Evolutionary conservation across 78 protist genomes (phyloP).

Genomic region (Protostelium mycophagum): DNA sequence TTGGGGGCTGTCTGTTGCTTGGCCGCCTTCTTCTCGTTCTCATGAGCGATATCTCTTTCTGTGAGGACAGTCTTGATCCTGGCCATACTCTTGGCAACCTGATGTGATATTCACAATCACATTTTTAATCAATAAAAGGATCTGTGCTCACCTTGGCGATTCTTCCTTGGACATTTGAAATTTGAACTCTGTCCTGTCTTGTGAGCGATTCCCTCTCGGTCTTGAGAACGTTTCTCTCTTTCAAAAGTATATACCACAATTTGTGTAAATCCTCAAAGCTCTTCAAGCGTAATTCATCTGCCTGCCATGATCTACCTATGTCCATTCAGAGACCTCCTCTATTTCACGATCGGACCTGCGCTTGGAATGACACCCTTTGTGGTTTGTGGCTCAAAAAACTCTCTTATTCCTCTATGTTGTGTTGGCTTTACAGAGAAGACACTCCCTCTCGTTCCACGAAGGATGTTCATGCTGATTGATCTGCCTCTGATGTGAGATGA

Average conservation of each 20-base stretch:
- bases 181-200: neutral
- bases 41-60: neutral
- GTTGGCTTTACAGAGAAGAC: neutral
- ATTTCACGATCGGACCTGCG: slow-evolving; percentile 23
- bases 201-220: slow-evolving; percentile 12
- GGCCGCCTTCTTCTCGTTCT: neutral
- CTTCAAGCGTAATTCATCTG: slow-evolving; percentile 64
- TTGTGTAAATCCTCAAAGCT: slow-evolving; percentile 62
- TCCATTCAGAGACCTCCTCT: neutral
- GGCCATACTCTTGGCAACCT: neutral
- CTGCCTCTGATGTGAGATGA: no score
- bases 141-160: neutral
- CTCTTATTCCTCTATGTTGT: slow-evolving; percentile 10
- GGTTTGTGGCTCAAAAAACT: slow-evolving; percentile 36
- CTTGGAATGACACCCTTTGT: slow-evolving; percentile 31
- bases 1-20: no score
- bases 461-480: neutral
- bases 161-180: neutral
- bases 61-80: neutral
- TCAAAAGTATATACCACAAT: slow-evolving; percentile 66
- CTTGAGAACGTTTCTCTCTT: slow-evolving; percentile 60
- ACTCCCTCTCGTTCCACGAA: neutral
- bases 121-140: neutral
- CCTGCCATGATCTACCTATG: slow-evolving; percentile 36
- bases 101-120: no score